These are phyloP conservation scores for Mycena haematopus DNA, from an alignment of 768 basidiomycete species.

Conservation along the genomic window DNA sequence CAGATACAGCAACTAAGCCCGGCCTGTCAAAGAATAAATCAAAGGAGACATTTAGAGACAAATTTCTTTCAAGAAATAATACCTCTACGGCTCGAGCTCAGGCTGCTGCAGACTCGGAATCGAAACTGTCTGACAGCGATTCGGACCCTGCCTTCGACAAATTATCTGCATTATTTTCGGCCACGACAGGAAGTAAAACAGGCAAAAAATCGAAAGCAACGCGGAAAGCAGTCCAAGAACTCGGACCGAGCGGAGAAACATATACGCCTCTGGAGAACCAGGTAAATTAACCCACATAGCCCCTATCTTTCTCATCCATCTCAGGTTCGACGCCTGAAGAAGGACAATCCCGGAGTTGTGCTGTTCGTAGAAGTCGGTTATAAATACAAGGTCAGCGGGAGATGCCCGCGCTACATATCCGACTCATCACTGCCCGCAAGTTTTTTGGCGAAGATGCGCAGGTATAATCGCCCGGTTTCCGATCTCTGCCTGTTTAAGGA, in stretches of 20 bases:
- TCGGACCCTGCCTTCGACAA: constrained; percentile 54
- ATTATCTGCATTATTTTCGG: constrained; percentile 54
- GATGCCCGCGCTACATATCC: not conserved
- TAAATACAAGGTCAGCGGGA: constrained; percentile 55
- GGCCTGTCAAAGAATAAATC: constrained; percentile 20
- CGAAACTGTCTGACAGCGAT: constrained; percentile 44
- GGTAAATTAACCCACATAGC: constrained; percentile 35
- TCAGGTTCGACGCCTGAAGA: constrained; percentile 65
- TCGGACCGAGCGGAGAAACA: constrained; percentile 73
- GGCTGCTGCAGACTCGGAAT: not conserved
- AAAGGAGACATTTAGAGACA: constrained; percentile 55
- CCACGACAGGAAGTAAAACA: constrained; percentile 43
- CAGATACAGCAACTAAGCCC: not conserved
- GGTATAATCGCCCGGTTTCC: constrained; percentile 41
- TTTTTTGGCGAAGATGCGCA: constrained; percentile 89
- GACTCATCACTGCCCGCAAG: constrained; percentile 24
- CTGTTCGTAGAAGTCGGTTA: constrained; percentile 87
- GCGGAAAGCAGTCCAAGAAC: constrained; percentile 39
- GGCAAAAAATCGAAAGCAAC: constrained; percentile 39
- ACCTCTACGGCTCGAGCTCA: not conserved
- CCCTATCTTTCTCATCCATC: not conserved
- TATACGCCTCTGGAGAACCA: constrained; percentile 85
- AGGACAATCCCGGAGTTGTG: constrained; percentile 66
- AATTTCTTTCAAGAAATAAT: constrained; percentile 46
- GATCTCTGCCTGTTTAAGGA: constrained; percentile 11